Evolutionary conservation across 2,329 filamentous ascomycete genomes (phyloP), one percentile per base, ranked within the genome.

Genomic region (Aureobasidium sp.): DNA sequence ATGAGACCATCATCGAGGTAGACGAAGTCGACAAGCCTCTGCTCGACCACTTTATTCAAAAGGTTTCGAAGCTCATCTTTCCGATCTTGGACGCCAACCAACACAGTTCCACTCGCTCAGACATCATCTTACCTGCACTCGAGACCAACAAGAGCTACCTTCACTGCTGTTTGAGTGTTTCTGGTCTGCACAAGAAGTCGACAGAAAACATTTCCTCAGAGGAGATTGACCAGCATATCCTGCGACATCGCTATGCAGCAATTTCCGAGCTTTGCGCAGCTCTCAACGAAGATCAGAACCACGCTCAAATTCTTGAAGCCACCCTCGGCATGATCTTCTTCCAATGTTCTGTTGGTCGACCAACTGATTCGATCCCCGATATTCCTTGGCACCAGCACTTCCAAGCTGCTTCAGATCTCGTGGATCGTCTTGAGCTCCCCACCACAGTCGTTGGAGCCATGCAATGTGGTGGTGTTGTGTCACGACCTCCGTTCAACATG

Each of bases 351-450:
- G 91, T 97, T 59, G 91, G 91, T 51, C 82, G 88, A 62, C 83
- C 86, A 30, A 86, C 93, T 62, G 89, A 96, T 66, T 80, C 80
- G 41, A 81, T 96, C 21, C 86, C 88, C 14, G 90, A 97, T 66
- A 95, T 97, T 62, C 84, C 90, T 19, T 98, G 93, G 93, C 88
- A 91, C 73, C 88, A 95, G 68, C 93, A 98, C 74, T 96, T 97
- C 74, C 86, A 94, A 68, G 90, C 90, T 3, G 91, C 86, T 17
- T 85, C 86, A 61, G 90, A 84, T 61, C 78, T 97, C 50, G 87
- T 95, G 21, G 81, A 86, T 67, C 90, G 88, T 71, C 83, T 97
- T 29, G 84, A 90, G 55, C 81, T 97, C 34, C 85, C 87, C 8
- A 77, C 78, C 34, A 69, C 83, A 42, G 81, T 91, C 52, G 10